A percentile compares a stretch with the other conserved stretches of the same genome.
These are phyloP conservation scores for Tinospora cordifolia DNA, from an alignment of 164 flowering plant species.

Conservation along the genomic window DNA sequence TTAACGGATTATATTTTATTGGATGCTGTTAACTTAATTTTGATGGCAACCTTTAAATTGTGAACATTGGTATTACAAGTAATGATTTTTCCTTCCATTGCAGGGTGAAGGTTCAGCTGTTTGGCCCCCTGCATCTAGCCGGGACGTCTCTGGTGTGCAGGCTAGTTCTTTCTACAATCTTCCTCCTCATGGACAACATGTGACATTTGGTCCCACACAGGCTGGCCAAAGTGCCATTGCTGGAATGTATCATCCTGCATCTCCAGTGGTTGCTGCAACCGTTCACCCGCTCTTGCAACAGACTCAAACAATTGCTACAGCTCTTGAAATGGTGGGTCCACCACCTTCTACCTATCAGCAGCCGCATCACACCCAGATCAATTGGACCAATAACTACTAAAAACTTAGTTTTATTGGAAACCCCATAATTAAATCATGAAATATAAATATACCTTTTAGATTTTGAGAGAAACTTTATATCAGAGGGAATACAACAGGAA, in stretches of 20 bases:
- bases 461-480: background rate
- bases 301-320: conserved; percentile 69
- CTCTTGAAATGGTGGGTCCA: conserved; percentile 70
- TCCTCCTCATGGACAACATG: conserved; percentile 78
- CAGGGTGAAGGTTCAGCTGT: conserved; percentile 83
- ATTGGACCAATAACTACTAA: conserved; percentile 82
- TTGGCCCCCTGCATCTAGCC: conserved; percentile 68
- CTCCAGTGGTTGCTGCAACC: conserved; percentile 48
- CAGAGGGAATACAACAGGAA: conserved; percentile 5
- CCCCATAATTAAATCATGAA: background rate
- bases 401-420: conserved; percentile 2
- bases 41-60: background rate
- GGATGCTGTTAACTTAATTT: background rate
- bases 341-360: conserved; percentile 66
- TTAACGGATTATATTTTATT: background rate
- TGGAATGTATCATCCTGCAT: conserved; percentile 71
- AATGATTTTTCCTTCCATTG: conserved; percentile 8
- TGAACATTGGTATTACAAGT: background rate
- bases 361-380: conserved; percentile 69
- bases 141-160: conserved; percentile 60
- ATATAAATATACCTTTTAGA: conserved; percentile 11
- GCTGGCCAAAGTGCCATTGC: conserved; percentile 65
- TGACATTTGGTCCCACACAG: conserved; percentile 62
- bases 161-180: conserved; percentile 70
- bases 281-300: conserved; percentile 75